Evolutionary conservation across 495 filamentous ascomycete genomes (phyloP).

Genomic region (Penicillium desertorum): DNA sequence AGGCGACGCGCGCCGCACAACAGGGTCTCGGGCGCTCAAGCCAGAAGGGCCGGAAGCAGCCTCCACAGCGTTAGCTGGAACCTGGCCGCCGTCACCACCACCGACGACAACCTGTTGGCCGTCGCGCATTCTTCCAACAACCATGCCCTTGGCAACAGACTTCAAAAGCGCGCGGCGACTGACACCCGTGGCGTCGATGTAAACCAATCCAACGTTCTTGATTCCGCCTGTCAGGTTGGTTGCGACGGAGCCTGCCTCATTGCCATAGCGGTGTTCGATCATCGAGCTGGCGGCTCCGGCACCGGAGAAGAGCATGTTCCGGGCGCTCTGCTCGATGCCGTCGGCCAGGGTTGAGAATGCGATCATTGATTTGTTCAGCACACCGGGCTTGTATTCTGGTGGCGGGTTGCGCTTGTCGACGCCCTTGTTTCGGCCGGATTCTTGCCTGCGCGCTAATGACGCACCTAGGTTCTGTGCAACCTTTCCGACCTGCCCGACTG

Average conservation of each 20-base stretch:
- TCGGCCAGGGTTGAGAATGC: slow-evolving; percentile 95
- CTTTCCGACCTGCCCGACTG: slow-evolving; percentile 75
- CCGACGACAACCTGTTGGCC: slow-evolving; percentile 86
- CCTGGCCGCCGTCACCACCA: slow-evolving; percentile 67
- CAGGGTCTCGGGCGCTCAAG: slow-evolving; percentile 23
- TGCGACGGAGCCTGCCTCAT: slow-evolving; percentile 75
- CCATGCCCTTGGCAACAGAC: slow-evolving; percentile 96
- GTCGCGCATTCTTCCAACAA: slow-evolving; percentile 81
- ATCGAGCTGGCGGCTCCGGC: slow-evolving; percentile 76
- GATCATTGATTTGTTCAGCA: slow-evolving; percentile 93
- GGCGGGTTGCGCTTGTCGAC: slow-evolving; percentile 58
- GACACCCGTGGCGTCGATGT: slow-evolving; percentile 93
- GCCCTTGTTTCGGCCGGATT: slow-evolving; percentile 46
- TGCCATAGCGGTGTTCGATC: slow-evolving; percentile 79
- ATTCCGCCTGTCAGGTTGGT: slow-evolving; percentile 75
- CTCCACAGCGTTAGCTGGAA: slow-evolving; percentile 29
- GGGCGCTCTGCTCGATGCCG: slow-evolving; percentile 82
- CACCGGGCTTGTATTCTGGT: slow-evolving; percentile 76
- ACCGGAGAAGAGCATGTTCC: slow-evolving; percentile 68
- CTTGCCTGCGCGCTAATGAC: slow-evolving; percentile 57
- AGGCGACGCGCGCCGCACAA: slow-evolving; percentile 32
- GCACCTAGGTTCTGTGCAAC: slow-evolving; percentile 89
- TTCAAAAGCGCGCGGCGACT: slow-evolving; percentile 86
- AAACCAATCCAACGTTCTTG: slow-evolving; percentile 96
- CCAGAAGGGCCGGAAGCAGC: slow-evolving; percentile 19